Evolutionary conservation across 208 protist species (phyloP).

Genomic region (Wallacemonas sp.): DNA sequence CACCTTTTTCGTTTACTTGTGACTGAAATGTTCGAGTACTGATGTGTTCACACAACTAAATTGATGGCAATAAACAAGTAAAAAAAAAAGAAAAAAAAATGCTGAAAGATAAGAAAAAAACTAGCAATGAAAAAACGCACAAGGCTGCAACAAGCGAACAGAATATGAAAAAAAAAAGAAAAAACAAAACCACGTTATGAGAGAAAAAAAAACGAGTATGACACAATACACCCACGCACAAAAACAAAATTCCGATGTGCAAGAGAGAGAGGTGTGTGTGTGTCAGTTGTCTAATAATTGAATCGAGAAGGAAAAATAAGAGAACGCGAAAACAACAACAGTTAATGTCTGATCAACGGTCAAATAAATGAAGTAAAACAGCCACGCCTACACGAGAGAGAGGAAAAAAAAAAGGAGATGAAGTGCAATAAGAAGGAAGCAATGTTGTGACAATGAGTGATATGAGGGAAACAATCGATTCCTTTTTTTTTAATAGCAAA

Average conservation of each 20-base stretch:
- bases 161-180: not conserved
- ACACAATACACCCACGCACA: not conserved
- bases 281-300: too few species aligned
- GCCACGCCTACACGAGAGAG: too few species aligned
- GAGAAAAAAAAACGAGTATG: not conserved
- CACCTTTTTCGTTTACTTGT: too few species aligned
- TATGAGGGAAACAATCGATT: too few species aligned
- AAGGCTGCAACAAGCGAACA: not conserved
- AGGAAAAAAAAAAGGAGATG: not conserved
- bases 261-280: constrained; percentile 4
- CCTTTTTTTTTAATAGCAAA: too few species aligned
- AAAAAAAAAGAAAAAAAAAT: not conserved
- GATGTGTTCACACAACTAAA: not conserved
- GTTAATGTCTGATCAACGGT: too few species aligned
- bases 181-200: not conserved
- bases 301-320: too few species aligned
- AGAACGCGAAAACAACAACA: too few species aligned
- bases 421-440: not conserved
- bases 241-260: too few species aligned
- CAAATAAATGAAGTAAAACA: too few species aligned
- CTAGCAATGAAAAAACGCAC: not conserved
- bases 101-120: not conserved
- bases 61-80: not conserved
- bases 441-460: too few species aligned
- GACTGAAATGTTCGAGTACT: too few species aligned